These are phyloP conservation scores for Hypomyces rosellus DNA, from an alignment of 2,329 filamentous ascomycete genomes.

Conservation along the genomic window DNA sequence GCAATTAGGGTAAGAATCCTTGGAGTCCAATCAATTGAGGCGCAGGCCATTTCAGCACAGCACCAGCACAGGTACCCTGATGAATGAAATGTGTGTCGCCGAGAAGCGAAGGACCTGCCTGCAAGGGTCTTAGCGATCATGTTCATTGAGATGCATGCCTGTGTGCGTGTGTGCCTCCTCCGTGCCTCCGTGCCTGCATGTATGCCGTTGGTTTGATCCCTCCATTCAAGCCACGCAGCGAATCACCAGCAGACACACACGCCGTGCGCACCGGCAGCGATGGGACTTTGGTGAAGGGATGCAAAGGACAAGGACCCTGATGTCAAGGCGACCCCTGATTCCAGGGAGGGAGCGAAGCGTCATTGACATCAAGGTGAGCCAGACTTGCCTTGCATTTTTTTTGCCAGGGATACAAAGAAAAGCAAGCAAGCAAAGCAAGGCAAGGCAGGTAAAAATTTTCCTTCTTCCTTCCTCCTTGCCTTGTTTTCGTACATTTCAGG, in stretches of 20 bases:
- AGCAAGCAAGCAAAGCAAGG: background rate
- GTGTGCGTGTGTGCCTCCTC: background rate
- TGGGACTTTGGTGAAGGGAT: background rate
- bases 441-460: background rate
- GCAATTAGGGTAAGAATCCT: no score
- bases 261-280: background rate
- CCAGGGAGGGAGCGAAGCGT: background rate
- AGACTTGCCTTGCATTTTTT: background rate
- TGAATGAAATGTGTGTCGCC: no score
- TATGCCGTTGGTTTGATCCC: background rate
- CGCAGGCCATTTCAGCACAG: no score
- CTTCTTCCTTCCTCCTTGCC: no score
- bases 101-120: no score
- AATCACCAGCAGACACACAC: background rate
- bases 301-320: background rate
- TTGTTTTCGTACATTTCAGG: no score
- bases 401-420: background rate
- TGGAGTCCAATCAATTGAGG: no score
- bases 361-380: constrained; percentile 8
- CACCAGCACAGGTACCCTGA: no score
- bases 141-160: constrained; percentile 9
- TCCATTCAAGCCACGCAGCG: background rate
- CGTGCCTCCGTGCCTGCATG: constrained; percentile 1
- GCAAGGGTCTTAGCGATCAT: constrained; percentile 4
- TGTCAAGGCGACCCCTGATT: background rate